Evolutionary conservation across 2,329 filamentous ascomycete species (phyloP), one percentile per base, ranked within the genome.

Genomic region (Dactylonectria estremocensis): DNA sequence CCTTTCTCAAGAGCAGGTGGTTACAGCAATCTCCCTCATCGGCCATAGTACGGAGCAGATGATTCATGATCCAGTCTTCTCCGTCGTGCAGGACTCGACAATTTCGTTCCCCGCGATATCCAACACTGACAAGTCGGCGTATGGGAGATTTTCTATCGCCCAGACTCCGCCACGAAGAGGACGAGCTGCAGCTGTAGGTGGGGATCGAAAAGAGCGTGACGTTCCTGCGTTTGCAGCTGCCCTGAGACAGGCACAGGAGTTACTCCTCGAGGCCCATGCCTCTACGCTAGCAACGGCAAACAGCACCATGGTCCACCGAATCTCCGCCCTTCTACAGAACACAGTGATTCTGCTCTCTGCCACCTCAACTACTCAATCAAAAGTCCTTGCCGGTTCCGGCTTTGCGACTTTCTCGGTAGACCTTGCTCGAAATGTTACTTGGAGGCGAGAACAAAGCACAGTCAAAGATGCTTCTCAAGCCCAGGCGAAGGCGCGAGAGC

Each of bases 41-140:
- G 86, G 89, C 16, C 88, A 92, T 78, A 92, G 91, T 69, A 85
- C 92, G 74, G 89, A 92, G 53, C 87, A 92, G 75, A 93, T 97
- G 84, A 88, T 91, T 13, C 87, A 88, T 5, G 93, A 97, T 79
- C 91, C 95, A 3, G 92, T 96, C 3, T 97, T 95, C 79, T 97
- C 94, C 18, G 93, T 95, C 10, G 88, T 98, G 16, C 93, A 95
- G 52, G 96, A 99, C 75, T 98, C 96, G 0, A 97, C 95, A 0
- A 91, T 98, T 28, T 97, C 95, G 0, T 92, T 95, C 67, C 94
- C 95, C 1, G 91, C 93, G 0, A 85, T 95, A 43, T 82, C 83
- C 24, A 77, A 79, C 70, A 78, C 81, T 28, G 86, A 86, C 37
- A 83, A 82, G 67, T 70, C 66, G n/a, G 71, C 75, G 31, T 73